These are phyloP conservation scores for Triticum urartu DNA, from an alignment of 176 grass and related monocot genomes.

Conservation along the genomic window DNA sequence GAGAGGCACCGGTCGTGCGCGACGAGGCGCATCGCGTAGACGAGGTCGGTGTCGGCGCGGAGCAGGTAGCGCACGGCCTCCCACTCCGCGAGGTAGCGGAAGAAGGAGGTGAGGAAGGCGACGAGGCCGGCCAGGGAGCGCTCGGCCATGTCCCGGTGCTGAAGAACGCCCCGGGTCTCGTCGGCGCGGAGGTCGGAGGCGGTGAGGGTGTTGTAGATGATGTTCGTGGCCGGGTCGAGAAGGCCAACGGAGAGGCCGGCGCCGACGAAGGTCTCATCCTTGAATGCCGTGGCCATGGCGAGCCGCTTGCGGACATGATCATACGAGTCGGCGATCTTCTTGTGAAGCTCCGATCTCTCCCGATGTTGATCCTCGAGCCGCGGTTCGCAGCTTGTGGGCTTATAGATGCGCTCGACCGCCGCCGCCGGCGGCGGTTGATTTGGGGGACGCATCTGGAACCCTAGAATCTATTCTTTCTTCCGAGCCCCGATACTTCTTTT, in stretches of 20 bases:
- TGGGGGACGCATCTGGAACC: too few relatives aligned
- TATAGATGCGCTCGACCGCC: too few relatives aligned
- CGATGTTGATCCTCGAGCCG: too few relatives aligned
- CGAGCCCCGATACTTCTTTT: too few relatives aligned
- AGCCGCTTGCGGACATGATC: neutral
- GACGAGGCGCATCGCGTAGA: neutral
- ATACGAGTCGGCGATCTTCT: neutral
- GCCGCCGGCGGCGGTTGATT: too few relatives aligned
- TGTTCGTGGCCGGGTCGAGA: neutral
- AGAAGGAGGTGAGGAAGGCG: conserved; percentile 8
- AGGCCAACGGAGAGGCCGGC: neutral
- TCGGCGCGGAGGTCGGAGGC: neutral
- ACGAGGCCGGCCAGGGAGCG: neutral
- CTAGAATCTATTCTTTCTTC: too few relatives aligned
- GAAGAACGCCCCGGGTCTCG: neutral
- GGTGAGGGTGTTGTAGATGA: conserved; percentile 11
- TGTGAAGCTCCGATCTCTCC: neutral
- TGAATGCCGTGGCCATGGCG: neutral
- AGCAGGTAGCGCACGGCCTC: conserved; percentile 6
- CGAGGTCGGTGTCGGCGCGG: neutral
- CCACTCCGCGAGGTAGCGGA: neutral
- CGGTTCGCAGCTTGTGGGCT: too few relatives aligned
- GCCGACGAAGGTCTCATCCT: too few relatives aligned
- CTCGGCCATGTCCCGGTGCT: neutral
- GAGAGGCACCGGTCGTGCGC: neutral